phyloP scores from a whole-genome alignment of 805 yeast species.

The Yarrowia porcina region DNA sequence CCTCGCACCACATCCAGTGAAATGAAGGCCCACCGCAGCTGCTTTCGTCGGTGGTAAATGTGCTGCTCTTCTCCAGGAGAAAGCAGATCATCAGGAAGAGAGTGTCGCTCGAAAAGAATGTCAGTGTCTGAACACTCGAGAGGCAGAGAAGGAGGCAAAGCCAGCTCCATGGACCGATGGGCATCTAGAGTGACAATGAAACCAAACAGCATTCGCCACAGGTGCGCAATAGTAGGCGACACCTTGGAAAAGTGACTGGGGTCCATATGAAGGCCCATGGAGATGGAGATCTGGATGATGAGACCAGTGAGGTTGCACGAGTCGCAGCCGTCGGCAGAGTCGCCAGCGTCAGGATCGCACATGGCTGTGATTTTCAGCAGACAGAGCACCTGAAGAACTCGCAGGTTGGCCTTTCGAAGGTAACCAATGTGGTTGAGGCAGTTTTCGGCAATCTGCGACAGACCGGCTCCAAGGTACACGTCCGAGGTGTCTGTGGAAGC shows the following conservation, averaged over 20 bases:
- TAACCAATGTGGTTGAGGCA: conserved; percentile 16
- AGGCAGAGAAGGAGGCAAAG: conserved; percentile 21
- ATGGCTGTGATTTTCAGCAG: conserved; percentile 15
- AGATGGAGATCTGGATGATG: conserved; percentile 20
- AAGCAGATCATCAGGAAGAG: conserved; percentile 22
- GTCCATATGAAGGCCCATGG: conserved; percentile 26
- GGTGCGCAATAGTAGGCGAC: conserved; percentile 3
- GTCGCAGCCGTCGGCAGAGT: conserved; percentile 20
- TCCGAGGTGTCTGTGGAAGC: background rate
- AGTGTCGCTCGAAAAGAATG: conserved; percentile 13
- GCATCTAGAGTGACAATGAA: conserved; percentile 20
- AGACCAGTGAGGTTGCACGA: conserved; percentile 19
- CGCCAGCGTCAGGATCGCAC: conserved; percentile 23
- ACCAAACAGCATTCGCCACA: conserved; percentile 25
- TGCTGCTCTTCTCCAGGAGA: conserved; percentile 26
- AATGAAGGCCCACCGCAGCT: conserved; percentile 24
- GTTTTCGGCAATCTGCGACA: conserved; percentile 20
- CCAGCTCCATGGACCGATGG: conserved; percentile 23
- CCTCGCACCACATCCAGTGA: conserved; percentile 18
- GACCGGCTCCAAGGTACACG: conserved; percentile 21
- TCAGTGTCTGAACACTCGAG: conserved; percentile 18
- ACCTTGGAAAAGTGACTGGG: conserved; percentile 22
- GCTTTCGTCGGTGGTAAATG: conserved; percentile 25
- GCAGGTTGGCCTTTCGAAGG: conserved; percentile 3
- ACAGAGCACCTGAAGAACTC: conserved; percentile 10